Evolutionary conservation across 2,329 filamentous ascomycete genomes (phyloP).

Genomic region (Aspergillus sp.): DNA sequence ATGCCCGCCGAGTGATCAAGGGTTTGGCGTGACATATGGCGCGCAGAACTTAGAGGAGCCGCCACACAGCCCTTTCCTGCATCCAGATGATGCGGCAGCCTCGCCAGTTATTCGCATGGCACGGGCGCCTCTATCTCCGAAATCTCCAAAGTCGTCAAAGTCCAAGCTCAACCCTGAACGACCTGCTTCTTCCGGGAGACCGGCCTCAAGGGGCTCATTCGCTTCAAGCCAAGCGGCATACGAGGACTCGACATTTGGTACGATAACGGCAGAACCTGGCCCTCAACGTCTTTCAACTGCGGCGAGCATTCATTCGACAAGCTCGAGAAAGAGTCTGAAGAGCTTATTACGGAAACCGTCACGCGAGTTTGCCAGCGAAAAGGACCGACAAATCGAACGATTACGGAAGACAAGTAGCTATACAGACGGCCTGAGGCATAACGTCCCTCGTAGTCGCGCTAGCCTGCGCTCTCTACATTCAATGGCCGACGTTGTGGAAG

Average conservation of each 20-base stretch:
- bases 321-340: conserved; percentile 46
- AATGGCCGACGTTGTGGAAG: conserved; percentile 49
- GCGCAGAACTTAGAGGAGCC: conserved; percentile 62
- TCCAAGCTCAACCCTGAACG: conserved; percentile 54
- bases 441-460: conserved; percentile 40
- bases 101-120: conserved; percentile 80
- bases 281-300: conserved; percentile 41
- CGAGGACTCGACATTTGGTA: conserved; percentile 44
- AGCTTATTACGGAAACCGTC: conserved; percentile 42
- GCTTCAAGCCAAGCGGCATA: conserved; percentile 38
- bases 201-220: conserved; percentile 44
- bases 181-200: conserved; percentile 35
- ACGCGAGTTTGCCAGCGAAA: conserved; percentile 43
- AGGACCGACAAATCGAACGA: conserved; percentile 39
- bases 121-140: conserved; percentile 78
- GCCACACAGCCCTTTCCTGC: conserved; percentile 53
- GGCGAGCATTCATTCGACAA: conserved; percentile 45
- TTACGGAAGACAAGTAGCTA: conserved; percentile 39
- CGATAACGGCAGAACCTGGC: conserved; percentile 46
- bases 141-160: conserved; percentile 46
- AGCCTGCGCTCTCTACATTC: conserved; percentile 47
- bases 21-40: conserved; percentile 75
- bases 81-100: conserved; percentile 61
- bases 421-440: conserved; percentile 40
- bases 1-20: conserved; percentile 33